Base-by-base conservation (phyloP, 192 early-diverging fungal genomes). In the Coemansia sp. region DNA sequence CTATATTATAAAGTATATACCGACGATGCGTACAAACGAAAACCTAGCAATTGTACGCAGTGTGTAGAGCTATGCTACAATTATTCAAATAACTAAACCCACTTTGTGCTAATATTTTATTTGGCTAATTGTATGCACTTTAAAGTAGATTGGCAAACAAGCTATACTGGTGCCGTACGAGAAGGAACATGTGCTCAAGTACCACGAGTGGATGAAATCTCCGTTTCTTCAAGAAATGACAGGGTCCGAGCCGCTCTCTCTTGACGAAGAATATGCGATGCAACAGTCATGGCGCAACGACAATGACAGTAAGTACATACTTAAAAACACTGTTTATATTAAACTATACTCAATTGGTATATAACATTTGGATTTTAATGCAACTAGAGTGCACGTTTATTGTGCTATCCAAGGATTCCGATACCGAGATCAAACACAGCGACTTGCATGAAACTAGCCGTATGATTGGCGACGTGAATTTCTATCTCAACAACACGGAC, bases 201-300 rank as follows among this genome's bases (percentile, higher is more conserved):
- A 98, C 72, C 95, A 98, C 75, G 88, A 89, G 59, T 98, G 96
- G 96, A 96, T 98, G 94, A 86, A 92, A 66, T 89, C 89, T 8
- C 88, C 92, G 3, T 93, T 86, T 75, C 81, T 98, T 22, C 90
- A 92, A 58, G 94, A 94, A 68, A 90, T 93, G 90, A 98, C 94
- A 11, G 96, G 93, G 3, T 97, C 94, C 7, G 95, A 98, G 72
- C 94, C 95, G 10, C 83, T 98, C 49, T 86, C 85, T 5, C 72
- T 98, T 19, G 90, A 94, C 10, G 94, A 97, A 83, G 96, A 98
- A 62, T 96, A 92, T 58, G 92, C 79, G 22, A 98, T 98, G 96
- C 94, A 96, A 62, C 75, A 84, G 69, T 87, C 90, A 0, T 98
- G 96, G 96, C 84, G 85, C 51, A 69, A 76, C 9, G 96, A 98